Evolutionary conservation across 225 moss, liverwort and hornwort genomes (phyloP).

Genomic region (Marchantia polymorpha): DNA sequence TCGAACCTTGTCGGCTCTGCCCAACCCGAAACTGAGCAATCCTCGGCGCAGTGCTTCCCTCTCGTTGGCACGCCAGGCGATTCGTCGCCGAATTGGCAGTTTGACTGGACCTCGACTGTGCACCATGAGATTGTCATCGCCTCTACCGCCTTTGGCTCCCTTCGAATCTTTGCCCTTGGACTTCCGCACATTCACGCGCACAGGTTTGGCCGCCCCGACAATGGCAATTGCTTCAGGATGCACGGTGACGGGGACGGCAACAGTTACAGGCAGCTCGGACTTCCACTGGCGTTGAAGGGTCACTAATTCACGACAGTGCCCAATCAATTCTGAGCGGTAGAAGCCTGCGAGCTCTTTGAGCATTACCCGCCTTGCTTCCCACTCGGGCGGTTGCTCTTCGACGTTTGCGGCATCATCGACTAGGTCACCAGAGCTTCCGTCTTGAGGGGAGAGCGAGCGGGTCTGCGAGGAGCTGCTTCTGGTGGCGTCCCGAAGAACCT

Average conservation of each 20-base stretch:
- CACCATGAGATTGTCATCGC: conserved; percentile 50
- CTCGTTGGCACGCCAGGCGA: conserved; percentile 79
- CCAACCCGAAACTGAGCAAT: conserved; percentile 69
- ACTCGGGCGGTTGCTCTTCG: conserved; percentile 24
- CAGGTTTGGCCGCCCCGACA: conserved; percentile 7
- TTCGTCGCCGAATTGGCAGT: conserved; percentile 63
- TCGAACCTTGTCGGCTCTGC: conserved; percentile 70
- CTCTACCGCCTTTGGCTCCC: conserved; percentile 12
- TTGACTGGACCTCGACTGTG: conserved; percentile 55
- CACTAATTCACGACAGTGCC: conserved; percentile 67
- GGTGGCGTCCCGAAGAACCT: conserved; percentile 6
- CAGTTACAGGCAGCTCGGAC: conserved; percentile 20
- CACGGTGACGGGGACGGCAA: conserved; percentile 17
- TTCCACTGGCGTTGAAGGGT: conserved; percentile 72
- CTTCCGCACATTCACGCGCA: conserved; percentile 18
- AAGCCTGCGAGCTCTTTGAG: conserved; percentile 63
- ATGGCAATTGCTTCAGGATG: conserved; percentile 15
- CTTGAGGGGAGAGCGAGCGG: conserved; percentile 16
- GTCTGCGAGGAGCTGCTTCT: conserved; percentile 18
- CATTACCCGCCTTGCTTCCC: conserved; percentile 54
- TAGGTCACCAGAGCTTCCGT: conserved; percentile 39
- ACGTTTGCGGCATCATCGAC: conserved; percentile 45
- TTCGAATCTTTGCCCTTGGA: conserved; percentile 5
- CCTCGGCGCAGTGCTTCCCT: conserved; percentile 73
- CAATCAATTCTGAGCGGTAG: conserved; percentile 63